Evolutionary conservation across 177 flowering plant species (phyloP), one percentile per base, ranked within the genome.

Genomic region (Vitis hybrid): DNA sequence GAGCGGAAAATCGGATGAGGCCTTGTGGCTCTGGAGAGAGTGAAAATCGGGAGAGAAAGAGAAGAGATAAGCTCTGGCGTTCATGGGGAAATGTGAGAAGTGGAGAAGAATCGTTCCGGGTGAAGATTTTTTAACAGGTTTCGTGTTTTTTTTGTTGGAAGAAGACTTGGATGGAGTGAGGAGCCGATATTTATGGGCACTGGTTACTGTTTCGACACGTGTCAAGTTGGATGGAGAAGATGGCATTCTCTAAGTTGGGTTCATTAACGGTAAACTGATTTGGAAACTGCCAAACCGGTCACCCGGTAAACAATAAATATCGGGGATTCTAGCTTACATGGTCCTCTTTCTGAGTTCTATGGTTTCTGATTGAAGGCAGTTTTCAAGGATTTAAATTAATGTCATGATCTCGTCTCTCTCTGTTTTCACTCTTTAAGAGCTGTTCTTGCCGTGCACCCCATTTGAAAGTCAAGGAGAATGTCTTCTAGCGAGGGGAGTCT

Each of bases 171-270:
- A 2, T 53, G 16, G 66, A 4, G 31, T 20, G 52, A 10, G 2
- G 49, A 39, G 45, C 59, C 18, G 74, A 75, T 74, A 66, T 71
- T 66, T 66, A 62, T 48, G 70, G 29, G 73, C 68, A 80, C 18
- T 83, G 88, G 86, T 69, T 19, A 10, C 55, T 20, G 70, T 64
- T 71, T 15, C 10, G 77, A 79, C 88, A 80, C 85, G 81, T 85
- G 88, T 69, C 78, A 39, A 39, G 48, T 16, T 31, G 29, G n/a
- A 9, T 4, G 64, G 51, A 15, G 10, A 15, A 52, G 56, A 15
- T 11, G 66, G 68, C 66, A 64, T 63, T 10, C 62, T 19, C 51
- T 60, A 22, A 60, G 6, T 60, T 26, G 13, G 8, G 6, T 13
- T 60, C 9, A 50, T 45, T 72, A 59, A 60, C 72, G 6, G 72